These are phyloP conservation scores for Magnaporthiopsis rhizophila DNA, from an alignment of 2,329 filamentous ascomycete genomes.

Conservation along the genomic window DNA sequence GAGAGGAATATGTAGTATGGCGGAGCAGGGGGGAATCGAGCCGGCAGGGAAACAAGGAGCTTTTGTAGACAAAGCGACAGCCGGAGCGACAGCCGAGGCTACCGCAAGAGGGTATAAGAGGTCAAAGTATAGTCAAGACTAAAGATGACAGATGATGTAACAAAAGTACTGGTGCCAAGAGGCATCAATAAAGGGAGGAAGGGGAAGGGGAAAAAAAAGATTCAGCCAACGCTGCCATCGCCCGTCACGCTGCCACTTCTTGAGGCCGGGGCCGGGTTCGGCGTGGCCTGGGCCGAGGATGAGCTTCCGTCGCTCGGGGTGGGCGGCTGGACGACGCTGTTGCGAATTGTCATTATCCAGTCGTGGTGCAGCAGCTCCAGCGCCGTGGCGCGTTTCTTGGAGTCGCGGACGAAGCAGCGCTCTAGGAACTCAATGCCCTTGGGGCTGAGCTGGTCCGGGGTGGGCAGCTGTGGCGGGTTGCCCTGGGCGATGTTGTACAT, in stretches of 20 bases:
- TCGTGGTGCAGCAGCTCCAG: constrained; percentile 89
- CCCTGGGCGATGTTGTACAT: constrained; percentile 99
- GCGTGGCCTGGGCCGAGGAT: constrained; percentile 30
- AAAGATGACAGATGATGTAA: background rate
- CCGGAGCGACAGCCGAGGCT: too few relatives aligned
- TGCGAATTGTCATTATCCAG: constrained; percentile 68
- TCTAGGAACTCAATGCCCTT: constrained; percentile 81
- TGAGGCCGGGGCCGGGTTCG: constrained; percentile 20
- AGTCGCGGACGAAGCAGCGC: constrained; percentile 80
- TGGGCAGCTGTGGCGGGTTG: constrained; percentile 80
- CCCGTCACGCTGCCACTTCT: constrained; percentile 20
- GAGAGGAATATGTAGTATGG: background rate
- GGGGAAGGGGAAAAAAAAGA: background rate
- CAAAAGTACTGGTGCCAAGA: background rate
- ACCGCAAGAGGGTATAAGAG: background rate
- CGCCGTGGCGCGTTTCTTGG: constrained; percentile 68
- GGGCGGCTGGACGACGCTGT: constrained; percentile 49
- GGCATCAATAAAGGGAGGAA: background rate
- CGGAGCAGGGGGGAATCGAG: background rate
- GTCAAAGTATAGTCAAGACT: background rate
- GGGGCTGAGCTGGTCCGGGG: constrained; percentile 73
- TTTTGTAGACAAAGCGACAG: background rate
- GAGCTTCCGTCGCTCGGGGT: constrained; percentile 50
- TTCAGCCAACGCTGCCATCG: constrained; percentile 26
- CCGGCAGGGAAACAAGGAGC: background rate